Evolutionary conservation across 2,329 filamentous ascomycete species (phyloP).

Genomic region (Cladosporium sphaerospermum): DNA sequence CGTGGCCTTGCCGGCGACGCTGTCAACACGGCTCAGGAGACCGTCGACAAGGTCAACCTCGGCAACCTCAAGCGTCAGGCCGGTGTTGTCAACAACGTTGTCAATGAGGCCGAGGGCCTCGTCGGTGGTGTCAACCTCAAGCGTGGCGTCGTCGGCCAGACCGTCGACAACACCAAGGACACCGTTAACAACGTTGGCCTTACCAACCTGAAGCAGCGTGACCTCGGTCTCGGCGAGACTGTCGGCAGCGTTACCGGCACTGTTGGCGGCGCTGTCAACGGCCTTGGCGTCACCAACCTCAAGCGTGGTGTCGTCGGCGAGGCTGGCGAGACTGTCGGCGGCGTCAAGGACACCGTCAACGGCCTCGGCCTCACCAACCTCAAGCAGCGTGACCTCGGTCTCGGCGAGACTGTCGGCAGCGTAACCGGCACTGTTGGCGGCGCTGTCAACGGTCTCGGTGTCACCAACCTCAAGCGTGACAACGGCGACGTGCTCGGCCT

Average conservation of each 20-base stretch:
- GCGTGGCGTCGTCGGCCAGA: background rate
- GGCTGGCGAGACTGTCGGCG: background rate
- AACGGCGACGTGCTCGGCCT: background rate
- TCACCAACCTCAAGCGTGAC: slow-evolving; percentile 1
- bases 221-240: background rate
- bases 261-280: background rate
- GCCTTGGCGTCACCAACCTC: background rate
- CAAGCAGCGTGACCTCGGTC: background rate
- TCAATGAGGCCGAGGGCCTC: background rate
- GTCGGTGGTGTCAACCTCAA: background rate
- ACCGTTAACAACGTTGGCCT: background rate
- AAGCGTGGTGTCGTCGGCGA: slow-evolving; percentile 2
- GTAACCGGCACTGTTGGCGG: background rate
- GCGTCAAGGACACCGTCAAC: background rate
- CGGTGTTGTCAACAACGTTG: background rate
- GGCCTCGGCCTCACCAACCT: background rate
- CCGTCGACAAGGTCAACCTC: slow-evolving; percentile 10
- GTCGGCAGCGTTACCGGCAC: background rate
- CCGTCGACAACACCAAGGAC: background rate
- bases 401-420: background rate
- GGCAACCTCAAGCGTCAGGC: slow-evolving; percentile 2
- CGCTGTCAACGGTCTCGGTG: background rate
- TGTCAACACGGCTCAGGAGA: background rate
- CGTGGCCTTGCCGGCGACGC: background rate
- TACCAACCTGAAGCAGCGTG: background rate